Evolutionary conservation across 179 eudicot genomes (phyloP).

Genomic region (Heliamphora ciliata): DNA sequence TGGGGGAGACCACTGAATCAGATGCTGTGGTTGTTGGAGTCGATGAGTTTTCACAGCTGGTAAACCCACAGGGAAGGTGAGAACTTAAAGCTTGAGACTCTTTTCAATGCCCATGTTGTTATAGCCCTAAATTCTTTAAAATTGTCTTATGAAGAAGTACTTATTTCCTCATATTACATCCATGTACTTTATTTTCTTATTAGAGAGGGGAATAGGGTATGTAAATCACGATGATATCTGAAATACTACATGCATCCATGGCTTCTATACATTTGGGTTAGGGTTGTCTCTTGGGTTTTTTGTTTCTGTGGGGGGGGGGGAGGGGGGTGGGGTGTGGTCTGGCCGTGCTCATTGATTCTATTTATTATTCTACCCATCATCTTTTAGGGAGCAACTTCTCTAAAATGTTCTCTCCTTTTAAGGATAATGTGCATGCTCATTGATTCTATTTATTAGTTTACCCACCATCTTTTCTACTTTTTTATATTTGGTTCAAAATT

Average conservation of each 20-base stretch:
- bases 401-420: neutral
- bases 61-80: slow-evolving; percentile 13
- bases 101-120: neutral
- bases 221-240: neutral
- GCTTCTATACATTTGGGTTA: neutral
- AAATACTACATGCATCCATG: neutral
- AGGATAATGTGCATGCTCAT: neutral
- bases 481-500: neutral
- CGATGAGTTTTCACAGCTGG: slow-evolving; percentile 11
- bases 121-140: slow-evolving; percentile 9
- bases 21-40: neutral
- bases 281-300: neutral
- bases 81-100: neutral
- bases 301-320: too few species aligned
- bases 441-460: neutral
- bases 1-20: neutral
- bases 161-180: neutral
- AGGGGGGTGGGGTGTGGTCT: neutral
- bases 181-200: neutral
- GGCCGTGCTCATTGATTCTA: neutral
- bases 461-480: neutral
- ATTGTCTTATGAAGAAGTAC: neutral
- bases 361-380: neutral
- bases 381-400: neutral
- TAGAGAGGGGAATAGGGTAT: neutral